Conservation (phyloP, 208 protist species). For the Herpetomonas muscarum region DNA sequence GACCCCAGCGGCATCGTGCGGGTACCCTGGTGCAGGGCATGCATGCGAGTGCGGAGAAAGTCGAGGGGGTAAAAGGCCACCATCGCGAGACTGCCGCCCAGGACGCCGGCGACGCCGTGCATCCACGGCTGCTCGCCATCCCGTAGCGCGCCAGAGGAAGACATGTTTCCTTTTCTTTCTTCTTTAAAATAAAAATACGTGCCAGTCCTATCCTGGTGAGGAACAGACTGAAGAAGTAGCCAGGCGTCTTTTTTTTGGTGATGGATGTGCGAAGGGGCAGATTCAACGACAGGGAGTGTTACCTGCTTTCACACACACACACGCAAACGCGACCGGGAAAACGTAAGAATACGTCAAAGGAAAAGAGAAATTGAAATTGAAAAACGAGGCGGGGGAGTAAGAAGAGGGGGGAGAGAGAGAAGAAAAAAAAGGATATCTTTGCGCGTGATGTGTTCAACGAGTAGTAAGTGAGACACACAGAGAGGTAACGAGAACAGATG, state of each 20-base stretch:
- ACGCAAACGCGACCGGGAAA: neutral
- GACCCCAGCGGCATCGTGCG: conserved; percentile 40
- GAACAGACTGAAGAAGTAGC: too few species aligned
- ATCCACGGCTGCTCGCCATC: conserved; percentile 50
- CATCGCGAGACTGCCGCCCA: conserved; percentile 61
- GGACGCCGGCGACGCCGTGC: conserved; percentile 65
- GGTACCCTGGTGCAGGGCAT: conserved; percentile 55
- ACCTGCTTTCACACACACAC: neutral
- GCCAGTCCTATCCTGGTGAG: too few species aligned
- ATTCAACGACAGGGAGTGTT: neutral
- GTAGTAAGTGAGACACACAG: too few species aligned
- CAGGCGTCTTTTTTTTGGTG: conserved; percentile 2
- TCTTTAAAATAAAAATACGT: too few species aligned
- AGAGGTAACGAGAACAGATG: conserved; percentile 1
- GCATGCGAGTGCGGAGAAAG: conserved; percentile 79
- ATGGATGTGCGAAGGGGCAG: conserved; percentile 1
- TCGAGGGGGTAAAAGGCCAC: conserved; percentile 84
- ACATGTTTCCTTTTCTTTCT: neutral
- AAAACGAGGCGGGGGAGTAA: neutral
- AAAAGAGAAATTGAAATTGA: conserved; percentile 9
- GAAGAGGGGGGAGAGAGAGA: conserved; percentile 1
- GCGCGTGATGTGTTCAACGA: too few species aligned
- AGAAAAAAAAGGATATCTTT: conserved; percentile 10
- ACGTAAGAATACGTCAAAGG: neutral
- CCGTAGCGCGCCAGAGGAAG: neutral